Conservation (phyloP, 2,329 filamentous ascomycete genomes). For the Bertia moriformis region DNA sequence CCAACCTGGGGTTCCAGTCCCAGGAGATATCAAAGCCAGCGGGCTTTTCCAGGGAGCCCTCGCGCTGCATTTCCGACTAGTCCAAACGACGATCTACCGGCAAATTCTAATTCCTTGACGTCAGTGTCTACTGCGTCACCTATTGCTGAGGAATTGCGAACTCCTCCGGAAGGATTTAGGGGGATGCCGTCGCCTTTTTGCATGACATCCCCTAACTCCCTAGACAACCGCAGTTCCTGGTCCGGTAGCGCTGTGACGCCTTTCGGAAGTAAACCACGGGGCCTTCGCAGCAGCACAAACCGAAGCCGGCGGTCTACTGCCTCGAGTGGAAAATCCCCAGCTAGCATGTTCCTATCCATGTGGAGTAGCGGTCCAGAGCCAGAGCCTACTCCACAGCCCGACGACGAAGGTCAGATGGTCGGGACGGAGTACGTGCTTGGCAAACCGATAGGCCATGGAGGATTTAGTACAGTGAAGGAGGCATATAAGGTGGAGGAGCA, state of each 20-base stretch:
- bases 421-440: constrained; percentile 54
- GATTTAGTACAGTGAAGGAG: constrained; percentile 54
- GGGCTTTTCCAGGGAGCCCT: constrained; percentile 10
- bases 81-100: constrained; percentile 2
- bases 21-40: constrained; percentile 4
- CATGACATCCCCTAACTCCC: constrained; percentile 9
- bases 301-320: constrained; percentile 26
- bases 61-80: constrained; percentile 4
- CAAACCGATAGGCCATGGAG: constrained; percentile 49
- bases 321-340: constrained; percentile 38
- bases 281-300: constrained; percentile 13
- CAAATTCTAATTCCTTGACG: constrained; percentile 19
- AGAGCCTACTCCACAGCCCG: constrained; percentile 29
- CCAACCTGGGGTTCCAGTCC: neutral
- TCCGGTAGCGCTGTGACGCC: constrained; percentile 21
- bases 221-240: constrained; percentile 17
- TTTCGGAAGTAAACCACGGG: constrained; percentile 17
- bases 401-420: constrained; percentile 54
- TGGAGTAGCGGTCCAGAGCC: constrained; percentile 22
- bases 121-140: constrained; percentile 25
- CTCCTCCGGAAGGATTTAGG: constrained; percentile 18
- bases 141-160: constrained; percentile 19
- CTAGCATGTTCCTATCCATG: constrained; percentile 39
- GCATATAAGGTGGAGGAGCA: constrained; percentile 44
- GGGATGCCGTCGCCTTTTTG: constrained; percentile 12